Evolutionary conservation across 2,329 filamentous ascomycete genomes (phyloP).

Genomic region (Aspergillus awamori): DNA sequence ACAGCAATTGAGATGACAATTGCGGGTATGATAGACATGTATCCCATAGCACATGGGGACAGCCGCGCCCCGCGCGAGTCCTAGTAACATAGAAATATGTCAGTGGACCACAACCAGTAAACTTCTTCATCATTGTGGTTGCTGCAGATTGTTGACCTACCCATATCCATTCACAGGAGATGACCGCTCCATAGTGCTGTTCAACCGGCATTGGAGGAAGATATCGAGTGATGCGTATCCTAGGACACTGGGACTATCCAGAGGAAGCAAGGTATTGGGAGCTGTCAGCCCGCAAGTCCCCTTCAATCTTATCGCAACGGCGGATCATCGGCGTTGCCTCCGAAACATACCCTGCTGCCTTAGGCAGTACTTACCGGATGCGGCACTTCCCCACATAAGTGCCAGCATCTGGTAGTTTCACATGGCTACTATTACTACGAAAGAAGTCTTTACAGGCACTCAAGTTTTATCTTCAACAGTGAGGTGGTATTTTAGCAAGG

Average conservation of each 20-base stretch:
- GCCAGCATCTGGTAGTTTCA: not conserved
- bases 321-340: slow-evolving; percentile 4
- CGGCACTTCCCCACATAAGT: not conserved
- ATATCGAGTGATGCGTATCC: not conserved
- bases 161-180: slow-evolving; percentile 24
- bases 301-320: not conserved
- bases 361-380: not conserved
- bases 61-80: slow-evolving; percentile 41
- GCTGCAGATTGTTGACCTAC: slow-evolving; percentile 3
- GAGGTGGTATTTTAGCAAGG: too few relatives aligned
- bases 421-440: too few relatives aligned
- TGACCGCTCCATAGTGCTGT: slow-evolving; percentile 11
- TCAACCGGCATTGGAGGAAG: slow-evolving; percentile 14
- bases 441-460: too few relatives aligned
- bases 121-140: not conserved
- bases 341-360: not conserved
- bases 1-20: slow-evolving; percentile 31
- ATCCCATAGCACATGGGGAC: slow-evolving; percentile 39
- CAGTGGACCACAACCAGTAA: not conserved
- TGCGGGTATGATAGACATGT: slow-evolving; percentile 35
- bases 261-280: not conserved
- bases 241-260: not conserved
- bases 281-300: not conserved
- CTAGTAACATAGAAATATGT: slow-evolving; percentile 24
- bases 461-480: too few relatives aligned